A percentile compares a stretch with the other conserved stretches of the same genome.
phyloP scores from a whole-genome alignment of 2,329 filamentous ascomycete genomes.

The Pseudogymnoascus sp. region DNA sequence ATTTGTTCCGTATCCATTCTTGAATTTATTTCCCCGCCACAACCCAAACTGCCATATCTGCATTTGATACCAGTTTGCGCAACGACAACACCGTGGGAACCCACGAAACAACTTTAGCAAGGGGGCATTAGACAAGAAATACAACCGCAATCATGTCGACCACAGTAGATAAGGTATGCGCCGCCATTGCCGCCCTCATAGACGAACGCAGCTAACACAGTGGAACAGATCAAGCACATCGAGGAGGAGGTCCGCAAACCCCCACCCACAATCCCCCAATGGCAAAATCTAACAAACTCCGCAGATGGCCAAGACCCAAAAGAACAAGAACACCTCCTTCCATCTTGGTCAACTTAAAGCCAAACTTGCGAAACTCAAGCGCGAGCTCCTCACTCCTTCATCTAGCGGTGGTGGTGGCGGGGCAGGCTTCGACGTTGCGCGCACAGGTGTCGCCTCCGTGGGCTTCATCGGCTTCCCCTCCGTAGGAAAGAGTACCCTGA shows the following conservation, averaged over 20 bases:
- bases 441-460: conserved; percentile 93
- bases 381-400: conserved; percentile 82
- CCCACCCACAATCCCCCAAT: conserved; percentile 17
- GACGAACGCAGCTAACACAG: conserved; percentile 31
- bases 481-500: conserved; percentile 95
- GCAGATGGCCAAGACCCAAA: conserved; percentile 92
- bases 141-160: conserved; percentile 67
- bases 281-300: conserved; percentile 15
- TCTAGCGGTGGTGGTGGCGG: conserved; percentile 79
- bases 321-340: conserved; percentile 92
- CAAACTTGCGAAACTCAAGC: conserved; percentile 95
- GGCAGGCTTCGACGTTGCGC: conserved; percentile 91
- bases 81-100: conserved; percentile 3
- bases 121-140: conserved; percentile 2
- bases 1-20: neutral
- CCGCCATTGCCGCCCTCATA: conserved; percentile 7
- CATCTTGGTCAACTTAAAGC: conserved; percentile 96
- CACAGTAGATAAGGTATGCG: conserved; percentile 83
- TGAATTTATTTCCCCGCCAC: conserved; percentile 10
- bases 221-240: conserved; percentile 80
- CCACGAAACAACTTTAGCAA: conserved; percentile 4
- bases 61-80: conserved; percentile 8
- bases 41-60: conserved; percentile 5
- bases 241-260: conserved; percentile 72
- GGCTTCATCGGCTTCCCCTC: conserved; percentile 98